These are phyloP conservation scores for Nakaseomyces uthaithaninus DNA, from an alignment of 1,139 yeast species.

Conservation along the genomic window DNA sequence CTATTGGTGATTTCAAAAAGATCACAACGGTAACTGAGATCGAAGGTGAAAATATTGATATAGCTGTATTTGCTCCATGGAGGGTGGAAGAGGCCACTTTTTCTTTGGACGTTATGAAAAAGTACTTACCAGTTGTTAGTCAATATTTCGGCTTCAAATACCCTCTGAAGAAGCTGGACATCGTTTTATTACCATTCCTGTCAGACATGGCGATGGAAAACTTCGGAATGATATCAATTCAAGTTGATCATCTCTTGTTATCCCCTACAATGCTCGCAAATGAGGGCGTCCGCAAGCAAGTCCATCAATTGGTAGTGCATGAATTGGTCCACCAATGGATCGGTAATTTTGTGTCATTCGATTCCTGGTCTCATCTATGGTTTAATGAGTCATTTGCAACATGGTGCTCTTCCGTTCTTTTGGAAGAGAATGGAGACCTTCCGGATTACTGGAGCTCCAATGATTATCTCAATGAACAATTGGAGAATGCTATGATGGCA, in stretches of 20 bases:
- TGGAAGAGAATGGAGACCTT: conserved; percentile 33
- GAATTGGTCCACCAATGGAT: conserved; percentile 74
- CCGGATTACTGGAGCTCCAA: conserved; percentile 21
- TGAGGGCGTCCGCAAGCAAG: conserved; percentile 27
- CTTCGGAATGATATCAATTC: conserved; percentile 58
- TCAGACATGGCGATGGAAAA: conserved; percentile 77
- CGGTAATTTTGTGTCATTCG: conserved; percentile 59
- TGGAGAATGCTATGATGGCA: conserved; percentile 36
- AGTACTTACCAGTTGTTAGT: conserved; percentile 41
- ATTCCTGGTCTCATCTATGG: conserved; percentile 62
- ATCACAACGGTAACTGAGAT: conserved; percentile 33
- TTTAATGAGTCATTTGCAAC: conserved; percentile 71
- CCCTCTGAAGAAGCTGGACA: conserved; percentile 57
- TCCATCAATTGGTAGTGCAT: conserved; percentile 55
- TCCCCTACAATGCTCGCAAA: conserved; percentile 32
- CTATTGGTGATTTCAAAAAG: conserved; percentile 54
- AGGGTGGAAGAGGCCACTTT: conserved; percentile 39
- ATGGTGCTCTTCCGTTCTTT: conserved; percentile 46
- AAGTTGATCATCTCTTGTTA: conserved; percentile 44
- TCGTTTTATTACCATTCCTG: conserved; percentile 59
- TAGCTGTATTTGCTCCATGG: conserved; percentile 48
- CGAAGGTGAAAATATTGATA: conserved; percentile 29
- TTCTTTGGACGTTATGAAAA: conserved; percentile 41
- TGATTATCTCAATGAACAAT: conserved; percentile 29
- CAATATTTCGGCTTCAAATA: conserved; percentile 37